These are phyloP conservation scores for Daldinia grandis DNA, from an alignment of 495 filamentous ascomycete genomes.

Conservation along the genomic window DNA sequence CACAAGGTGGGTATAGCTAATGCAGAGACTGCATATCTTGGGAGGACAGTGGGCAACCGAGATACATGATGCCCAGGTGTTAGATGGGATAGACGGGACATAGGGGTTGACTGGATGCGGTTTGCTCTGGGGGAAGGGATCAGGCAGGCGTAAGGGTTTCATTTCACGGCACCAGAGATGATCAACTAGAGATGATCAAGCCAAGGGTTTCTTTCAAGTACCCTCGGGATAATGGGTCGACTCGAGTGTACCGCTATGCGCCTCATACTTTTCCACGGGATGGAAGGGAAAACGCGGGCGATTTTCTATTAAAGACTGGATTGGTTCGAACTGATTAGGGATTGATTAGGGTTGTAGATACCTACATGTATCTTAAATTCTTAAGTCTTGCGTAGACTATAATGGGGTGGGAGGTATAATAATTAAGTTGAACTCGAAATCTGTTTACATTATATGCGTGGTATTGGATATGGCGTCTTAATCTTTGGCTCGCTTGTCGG, in stretches of 20 bases:
- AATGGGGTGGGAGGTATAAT: background rate
- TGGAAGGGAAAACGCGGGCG: conserved; percentile 16
- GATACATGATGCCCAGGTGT: background rate
- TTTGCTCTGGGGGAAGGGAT: conserved; percentile 5
- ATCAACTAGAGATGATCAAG: conserved; percentile 15
- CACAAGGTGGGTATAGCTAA: background rate
- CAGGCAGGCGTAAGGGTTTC: conserved; percentile 25
- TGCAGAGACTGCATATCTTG: background rate
- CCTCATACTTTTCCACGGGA: conserved; percentile 20
- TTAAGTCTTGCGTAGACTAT: background rate
- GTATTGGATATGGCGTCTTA: background rate
- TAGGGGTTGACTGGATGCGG: conserved; percentile 1
- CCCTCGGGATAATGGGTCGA: conserved; percentile 3
- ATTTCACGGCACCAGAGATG: conserved; percentile 17
- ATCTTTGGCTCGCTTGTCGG: background rate
- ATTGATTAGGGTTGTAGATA: background rate
- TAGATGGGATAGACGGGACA: background rate
- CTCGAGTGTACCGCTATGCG: conserved; percentile 23
- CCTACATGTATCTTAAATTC: background rate
- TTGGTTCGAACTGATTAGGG: background rate
- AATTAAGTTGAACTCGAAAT: background rate
- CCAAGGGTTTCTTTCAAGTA: conserved; percentile 8
- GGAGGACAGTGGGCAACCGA: background rate
- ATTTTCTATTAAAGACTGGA: background rate
- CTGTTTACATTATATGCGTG: no score